Evolutionary conservation across 305 asterid species (phyloP), one percentile per base, ranked within the genome.

Genomic region (Fraxinus dipetala): DNA sequence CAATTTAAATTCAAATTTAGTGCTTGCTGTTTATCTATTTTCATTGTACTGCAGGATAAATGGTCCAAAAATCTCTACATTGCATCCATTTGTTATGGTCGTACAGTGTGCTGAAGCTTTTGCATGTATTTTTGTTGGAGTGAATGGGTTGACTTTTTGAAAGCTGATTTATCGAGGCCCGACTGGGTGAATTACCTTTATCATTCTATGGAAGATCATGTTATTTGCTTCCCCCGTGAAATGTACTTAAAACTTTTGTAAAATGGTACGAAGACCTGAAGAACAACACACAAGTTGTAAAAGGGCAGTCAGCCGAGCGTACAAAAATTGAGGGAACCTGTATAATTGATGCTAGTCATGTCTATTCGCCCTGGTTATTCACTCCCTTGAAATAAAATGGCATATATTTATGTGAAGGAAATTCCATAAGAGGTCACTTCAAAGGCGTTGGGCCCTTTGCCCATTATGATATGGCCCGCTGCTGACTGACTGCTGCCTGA

Each of bases 31-130:
- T 54, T 54, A 54, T n/a, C 67, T 18, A 36, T 61, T 85, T 73
- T 26, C 45, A 45, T 38, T 81, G 34, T 22, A 32, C 82, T 77
- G 88, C 90, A 91, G 94, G 93, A 91, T 54, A 91, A 89, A 80
- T 91, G 94, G 94, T 89, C 93, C 20, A 91, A 90, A 74, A 89
- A 91, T 85, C 89, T 91, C 38, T 91, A 91, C 88, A 89, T 91
- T 77, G 92, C 91, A 51, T 88, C 91, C 10, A 87, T 91, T 48
- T 91, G 94, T 84, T 91, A 89, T 45, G 94, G 94, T 13, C 89
- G 94, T 8, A 91, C 94, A 9, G 94, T 91, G 20, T 89, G 91
- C 82, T 90, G 78, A 87, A 16, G 76, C n/a, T 81, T 20, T 35
- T 59, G 81, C 61, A 77, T 81, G 38, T 35, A 56, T 61, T 80